Conservation (phyloP, 805 yeast genomes). For the Spathaspora arborariae region DNA sequence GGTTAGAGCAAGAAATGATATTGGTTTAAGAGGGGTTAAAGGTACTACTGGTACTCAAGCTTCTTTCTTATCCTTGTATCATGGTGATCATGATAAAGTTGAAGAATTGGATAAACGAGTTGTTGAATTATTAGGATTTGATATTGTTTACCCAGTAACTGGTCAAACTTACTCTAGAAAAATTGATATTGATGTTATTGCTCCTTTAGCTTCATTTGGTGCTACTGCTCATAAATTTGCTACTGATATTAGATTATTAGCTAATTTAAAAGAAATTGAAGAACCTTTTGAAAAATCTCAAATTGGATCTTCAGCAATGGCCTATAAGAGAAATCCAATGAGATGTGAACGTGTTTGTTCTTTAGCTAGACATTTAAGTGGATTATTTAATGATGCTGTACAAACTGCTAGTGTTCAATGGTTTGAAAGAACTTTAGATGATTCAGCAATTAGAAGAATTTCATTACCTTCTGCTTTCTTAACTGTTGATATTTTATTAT, state of each 20-base stretch:
- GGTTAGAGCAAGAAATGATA: conserved; percentile 91
- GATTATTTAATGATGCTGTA: conserved; percentile 86
- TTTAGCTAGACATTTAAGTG: conserved; percentile 92
- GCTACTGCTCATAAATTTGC: conserved; percentile 97
- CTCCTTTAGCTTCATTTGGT: conserved; percentile 91
- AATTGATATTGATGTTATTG: conserved; percentile 90
- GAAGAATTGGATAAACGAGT: conserved; percentile 90
- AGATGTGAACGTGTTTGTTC: conserved; percentile 98
- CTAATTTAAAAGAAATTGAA: conserved; percentile 94
- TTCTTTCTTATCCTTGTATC: conserved; percentile 90
- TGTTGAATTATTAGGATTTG: conserved; percentile 89
- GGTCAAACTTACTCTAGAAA: conserved; percentile 99
- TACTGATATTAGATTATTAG: conserved; percentile 91
- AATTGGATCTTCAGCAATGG: conserved; percentile 98
- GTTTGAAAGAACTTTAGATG: conserved; percentile 99
- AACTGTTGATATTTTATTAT: conserved; percentile 88
- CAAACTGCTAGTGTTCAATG: conserved; percentile 98
- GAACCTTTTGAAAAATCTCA: conserved; percentile 99
- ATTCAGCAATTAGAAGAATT: conserved; percentile 96
- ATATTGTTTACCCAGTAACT: conserved; percentile 93
- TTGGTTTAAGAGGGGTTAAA: conserved; percentile 96
- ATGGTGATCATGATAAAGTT: conserved; percentile 95
- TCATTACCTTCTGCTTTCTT: conserved; percentile 94
- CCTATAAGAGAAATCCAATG: conserved; percentile 99
- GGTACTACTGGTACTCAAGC: conserved; percentile 99